Conservation (phyloP, 129 eudicot genomes). For the Sambucus nigra region DNA sequence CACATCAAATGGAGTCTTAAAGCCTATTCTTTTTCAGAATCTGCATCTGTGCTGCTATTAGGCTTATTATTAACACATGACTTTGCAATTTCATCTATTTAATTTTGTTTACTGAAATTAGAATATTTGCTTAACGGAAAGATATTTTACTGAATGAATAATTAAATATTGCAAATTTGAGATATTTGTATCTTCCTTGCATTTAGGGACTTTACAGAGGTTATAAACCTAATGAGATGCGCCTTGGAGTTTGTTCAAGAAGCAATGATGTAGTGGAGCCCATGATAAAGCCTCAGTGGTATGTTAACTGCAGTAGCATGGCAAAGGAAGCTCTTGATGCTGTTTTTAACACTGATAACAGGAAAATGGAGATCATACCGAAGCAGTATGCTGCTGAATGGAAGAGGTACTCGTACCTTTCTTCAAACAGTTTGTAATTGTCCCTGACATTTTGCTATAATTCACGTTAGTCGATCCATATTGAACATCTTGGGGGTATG, state of each 20-base stretch:
- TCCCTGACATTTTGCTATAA: too few relatives aligned
- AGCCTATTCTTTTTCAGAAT: too few relatives aligned
- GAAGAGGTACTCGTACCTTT: constrained; percentile 56
- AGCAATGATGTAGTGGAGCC: constrained; percentile 93
- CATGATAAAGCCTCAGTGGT: constrained; percentile 97
- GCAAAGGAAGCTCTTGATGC: constrained; percentile 89
- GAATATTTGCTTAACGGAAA: too few relatives aligned
- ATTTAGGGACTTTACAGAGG: constrained; percentile 78
- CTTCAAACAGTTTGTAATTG: too few relatives aligned
- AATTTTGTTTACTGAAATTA: too few relatives aligned
- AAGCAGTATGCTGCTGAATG: constrained; percentile 86
- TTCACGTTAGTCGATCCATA: too few relatives aligned
- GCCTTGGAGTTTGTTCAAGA: constrained; percentile 90
- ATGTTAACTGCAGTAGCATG: constrained; percentile 63
- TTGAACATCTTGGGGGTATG: too few relatives aligned
- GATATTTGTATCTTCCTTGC: constrained; percentile 1
- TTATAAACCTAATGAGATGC: constrained; percentile 81
- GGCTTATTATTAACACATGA: too few relatives aligned
- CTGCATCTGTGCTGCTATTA: too few relatives aligned
- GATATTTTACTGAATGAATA: too few relatives aligned
- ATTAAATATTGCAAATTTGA: background rate
- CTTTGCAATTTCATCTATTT: too few relatives aligned
- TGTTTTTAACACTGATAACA: constrained; percentile 44
- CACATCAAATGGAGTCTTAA: too few relatives aligned
- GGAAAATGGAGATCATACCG: constrained; percentile 73